Conservation (phyloP, 768 basidiomycete genomes). For the Amanita muscaria region DNA sequence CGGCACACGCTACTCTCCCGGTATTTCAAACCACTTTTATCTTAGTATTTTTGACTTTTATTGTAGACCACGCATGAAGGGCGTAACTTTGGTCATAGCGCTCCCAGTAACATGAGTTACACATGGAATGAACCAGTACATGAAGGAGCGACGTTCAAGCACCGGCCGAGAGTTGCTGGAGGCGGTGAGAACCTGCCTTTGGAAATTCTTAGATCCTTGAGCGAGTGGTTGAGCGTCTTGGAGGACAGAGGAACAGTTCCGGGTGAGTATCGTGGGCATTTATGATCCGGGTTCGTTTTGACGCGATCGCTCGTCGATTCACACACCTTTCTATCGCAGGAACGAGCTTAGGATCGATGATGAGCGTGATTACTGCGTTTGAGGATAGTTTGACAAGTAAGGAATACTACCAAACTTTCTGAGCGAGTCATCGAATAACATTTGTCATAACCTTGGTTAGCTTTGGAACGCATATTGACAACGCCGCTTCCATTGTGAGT, state of each 20-base stretch:
- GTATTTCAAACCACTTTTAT: neutral
- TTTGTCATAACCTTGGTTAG: conserved; percentile 19
- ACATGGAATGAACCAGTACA: conserved; percentile 33
- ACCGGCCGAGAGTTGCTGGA: conserved; percentile 27
- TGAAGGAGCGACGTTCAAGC: conserved; percentile 22
- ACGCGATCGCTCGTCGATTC: too few species aligned
- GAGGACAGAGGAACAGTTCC: conserved; percentile 53
- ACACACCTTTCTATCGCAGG: too few species aligned
- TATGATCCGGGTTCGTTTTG: conserved; percentile 1
- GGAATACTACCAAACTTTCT: conserved; percentile 8
- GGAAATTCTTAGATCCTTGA: conserved; percentile 44
- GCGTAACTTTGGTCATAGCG: conserved; percentile 9
- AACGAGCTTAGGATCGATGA: conserved; percentile 41
- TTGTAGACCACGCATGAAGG: neutral
- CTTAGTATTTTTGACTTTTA: neutral
- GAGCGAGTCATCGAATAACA: neutral
- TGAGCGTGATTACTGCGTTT: conserved; percentile 38
- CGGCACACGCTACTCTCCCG: neutral
- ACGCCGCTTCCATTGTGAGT: conserved; percentile 61
- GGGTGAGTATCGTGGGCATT: conserved; percentile 23
- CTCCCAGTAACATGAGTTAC: conserved; percentile 12
- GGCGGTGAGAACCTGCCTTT: conserved; percentile 50
- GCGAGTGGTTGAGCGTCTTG: conserved; percentile 49
- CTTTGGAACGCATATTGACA: conserved; percentile 51
- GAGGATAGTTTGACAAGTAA: conserved; percentile 45